Base-by-base conservation (phyloP, 441 rosid genomes). In the Metrosideros polymorpha region DNA sequence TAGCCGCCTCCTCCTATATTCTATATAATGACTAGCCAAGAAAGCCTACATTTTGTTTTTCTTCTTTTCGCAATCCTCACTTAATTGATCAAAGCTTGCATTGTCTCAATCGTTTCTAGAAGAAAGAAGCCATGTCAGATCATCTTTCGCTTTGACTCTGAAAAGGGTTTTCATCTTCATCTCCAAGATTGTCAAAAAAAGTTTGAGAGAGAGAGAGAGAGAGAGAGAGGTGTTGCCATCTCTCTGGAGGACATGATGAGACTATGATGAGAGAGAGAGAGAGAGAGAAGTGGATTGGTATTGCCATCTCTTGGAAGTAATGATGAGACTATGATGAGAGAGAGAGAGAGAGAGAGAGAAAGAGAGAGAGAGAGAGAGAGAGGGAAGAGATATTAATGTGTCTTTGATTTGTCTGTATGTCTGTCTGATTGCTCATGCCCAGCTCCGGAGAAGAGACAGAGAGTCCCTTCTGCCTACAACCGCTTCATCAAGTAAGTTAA, bases 361-460 rank as follows among this genome's bases (percentile, higher is more conserved):
- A 43, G 83, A 79, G 83, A 82, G 55, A 50, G 53, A 29, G 57
- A 49, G 56, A 50, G 77, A 63, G 76, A 32, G 1, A 17, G 24
- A 18, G 42, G 30, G 25, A 35, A 24, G n/a, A 71, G 79, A 71
- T 12, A 71, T 35, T 71, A 71, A 71, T 71, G 45, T 19, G 45
- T 39, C 79, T 71, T 39, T 66, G n/a, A 45, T 50, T 82, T 82
- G 56, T 82, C 55, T 82, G 13, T 82, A 17, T 82, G 35, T 27
- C 56, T 82, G 84, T 7, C 35, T 82, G 45, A 24, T 82, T 82
- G 25, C 42, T 82, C 55, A 4, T 47, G 54, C 29, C n/a, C 84
- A 83, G 84, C 84, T 83, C 84, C 84, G 29, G 84, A 83, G 61
- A 83, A 83, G 84, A 53, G 84, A 83, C 84, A 83, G 84, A 83